phyloP scores from a whole-genome alignment of 495 filamentous ascomycete genomes.

The Hyphodiscus hymeniophilus region DNA sequence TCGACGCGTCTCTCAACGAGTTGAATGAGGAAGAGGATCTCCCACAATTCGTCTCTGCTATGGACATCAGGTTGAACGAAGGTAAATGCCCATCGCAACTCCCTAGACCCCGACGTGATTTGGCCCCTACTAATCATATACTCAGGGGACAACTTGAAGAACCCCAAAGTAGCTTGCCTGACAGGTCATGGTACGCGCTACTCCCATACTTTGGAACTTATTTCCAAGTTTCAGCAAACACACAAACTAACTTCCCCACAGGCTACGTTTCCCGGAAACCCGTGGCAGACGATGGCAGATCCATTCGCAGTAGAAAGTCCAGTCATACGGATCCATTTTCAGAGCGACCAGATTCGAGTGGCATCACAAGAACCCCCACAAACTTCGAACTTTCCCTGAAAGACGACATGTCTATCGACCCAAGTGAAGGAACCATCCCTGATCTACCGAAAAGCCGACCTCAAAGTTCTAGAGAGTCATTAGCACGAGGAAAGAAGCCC shows the following conservation, averaged over 20 bases:
- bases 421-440: neutral
- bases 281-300: conserved; percentile 15
- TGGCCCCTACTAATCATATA: neutral
- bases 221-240: too few relatives aligned
- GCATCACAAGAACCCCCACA: conserved; percentile 1
- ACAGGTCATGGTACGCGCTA: conserved; percentile 20
- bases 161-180: conserved; percentile 17
- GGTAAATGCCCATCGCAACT: neutral
- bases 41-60: neutral
- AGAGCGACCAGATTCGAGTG: conserved; percentile 5
- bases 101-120: too few relatives aligned
- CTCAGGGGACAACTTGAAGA: conserved; percentile 21
- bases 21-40: neutral
- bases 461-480: neutral
- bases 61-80: conserved; percentile 24
- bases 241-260: too few relatives aligned
- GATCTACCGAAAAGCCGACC: conserved; percentile 1
- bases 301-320: conserved; percentile 13
- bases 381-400: neutral
- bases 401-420: conserved; percentile 6
- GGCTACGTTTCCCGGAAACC: conserved; percentile 22
- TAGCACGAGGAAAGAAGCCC: neutral
- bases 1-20: neutral
- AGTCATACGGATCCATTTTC: conserved; percentile 16
- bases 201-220: too few relatives aligned